Evolutionary conservation across 805 yeast species (phyloP), one percentile per base, ranked within the genome.

Genomic region (Diddensiella caesifluorescens): DNA sequence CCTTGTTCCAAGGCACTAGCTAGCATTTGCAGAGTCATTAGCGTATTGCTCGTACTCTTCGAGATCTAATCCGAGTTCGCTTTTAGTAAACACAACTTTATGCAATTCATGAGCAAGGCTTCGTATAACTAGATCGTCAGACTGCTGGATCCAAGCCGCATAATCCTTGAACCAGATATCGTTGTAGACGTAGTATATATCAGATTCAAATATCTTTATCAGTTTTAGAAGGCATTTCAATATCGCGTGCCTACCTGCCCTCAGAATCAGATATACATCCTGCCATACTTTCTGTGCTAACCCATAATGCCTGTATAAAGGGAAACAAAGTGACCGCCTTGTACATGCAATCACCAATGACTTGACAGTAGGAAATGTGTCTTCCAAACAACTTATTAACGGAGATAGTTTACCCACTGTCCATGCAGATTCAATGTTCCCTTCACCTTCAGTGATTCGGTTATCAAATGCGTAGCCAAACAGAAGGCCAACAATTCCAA

Each of bases 361-460:
- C 38, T 65, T 67, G 27, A 90, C 67, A 22, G 74, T 55, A 2
- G 56, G 33, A 26, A 64, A 62, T 23, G 42, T 32, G n/a, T 52
- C 49, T 58, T 88, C 97, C 23, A 92, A 63, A 50, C 71, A 78
- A 5, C 88, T 60, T 28, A 90, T 62, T 53, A 86, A 92, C 1
- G 97, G 95, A 0, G 79, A 66, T 18, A 92, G 53, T 51, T 83
- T 88, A 1, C 98, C 98, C 3, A 92, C 73, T 0, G 90, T 80
- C 98, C 98, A 92, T 0, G 94, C 86, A 44, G 95, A 83, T 61
- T 92, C 98, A 3, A 84, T 78, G 13, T 77, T 86, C 39, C 77
- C 75, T 13, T 70, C 77, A n/a, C 79, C 80, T 54, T 75, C 77
- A 27, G 81, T 86, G 41, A 83, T 82, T 27, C 96, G 66, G 38